Evolutionary conservation across 495 filamentous ascomycete genomes (phyloP).

Genomic region (Aspergillus haitiensis): DNA sequence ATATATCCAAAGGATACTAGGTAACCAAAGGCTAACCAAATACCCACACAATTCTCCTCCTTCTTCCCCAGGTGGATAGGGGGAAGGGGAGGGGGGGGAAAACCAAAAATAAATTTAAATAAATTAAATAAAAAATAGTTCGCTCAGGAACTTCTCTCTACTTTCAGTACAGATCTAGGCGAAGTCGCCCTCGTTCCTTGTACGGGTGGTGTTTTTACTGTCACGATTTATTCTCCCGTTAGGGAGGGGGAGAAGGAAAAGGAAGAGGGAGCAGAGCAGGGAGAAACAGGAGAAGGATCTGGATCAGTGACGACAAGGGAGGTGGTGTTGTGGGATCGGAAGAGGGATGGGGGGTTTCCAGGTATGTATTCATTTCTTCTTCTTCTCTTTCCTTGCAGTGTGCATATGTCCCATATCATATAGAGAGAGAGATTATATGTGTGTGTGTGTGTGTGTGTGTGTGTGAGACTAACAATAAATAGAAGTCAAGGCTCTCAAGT

Average conservation of each 20-base stretch:
- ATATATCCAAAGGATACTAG: constrained; percentile 9
- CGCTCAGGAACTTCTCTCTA: constrained; percentile 97
- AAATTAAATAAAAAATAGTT: constrained; percentile 53
- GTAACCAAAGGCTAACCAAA: constrained; percentile 12
- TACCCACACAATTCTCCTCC: neutral
- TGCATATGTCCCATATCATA: neutral
- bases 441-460: neutral
- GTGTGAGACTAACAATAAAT: neutral
- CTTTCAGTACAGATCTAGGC: constrained; percentile 80
- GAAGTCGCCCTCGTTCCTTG: constrained; percentile 87
- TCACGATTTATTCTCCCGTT: constrained; percentile 56
- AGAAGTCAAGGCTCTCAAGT: constrained; percentile 90
- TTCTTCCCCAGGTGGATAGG: too few relatives aligned
- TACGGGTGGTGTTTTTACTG: constrained; percentile 80
- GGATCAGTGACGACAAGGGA: constrained; percentile 29
- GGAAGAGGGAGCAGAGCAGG: constrained; percentile 14
- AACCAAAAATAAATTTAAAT: too few relatives aligned
- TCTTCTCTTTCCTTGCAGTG: constrained; percentile 8
- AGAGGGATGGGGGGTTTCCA: constrained; percentile 85
- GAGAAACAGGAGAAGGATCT: too few relatives aligned
- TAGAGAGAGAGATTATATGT: neutral
- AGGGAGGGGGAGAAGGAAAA: constrained; percentile 9
- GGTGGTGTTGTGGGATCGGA: constrained; percentile 81
- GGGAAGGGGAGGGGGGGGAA: too few relatives aligned
- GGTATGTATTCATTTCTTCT: constrained; percentile 49